Percentiles rank a stretch among this genome's conserved stretches.
These are phyloP conservation scores for Hypomontagnella monticulosa DNA, from an alignment of 495 filamentous ascomycete genomes.

Conservation along the genomic window DNA sequence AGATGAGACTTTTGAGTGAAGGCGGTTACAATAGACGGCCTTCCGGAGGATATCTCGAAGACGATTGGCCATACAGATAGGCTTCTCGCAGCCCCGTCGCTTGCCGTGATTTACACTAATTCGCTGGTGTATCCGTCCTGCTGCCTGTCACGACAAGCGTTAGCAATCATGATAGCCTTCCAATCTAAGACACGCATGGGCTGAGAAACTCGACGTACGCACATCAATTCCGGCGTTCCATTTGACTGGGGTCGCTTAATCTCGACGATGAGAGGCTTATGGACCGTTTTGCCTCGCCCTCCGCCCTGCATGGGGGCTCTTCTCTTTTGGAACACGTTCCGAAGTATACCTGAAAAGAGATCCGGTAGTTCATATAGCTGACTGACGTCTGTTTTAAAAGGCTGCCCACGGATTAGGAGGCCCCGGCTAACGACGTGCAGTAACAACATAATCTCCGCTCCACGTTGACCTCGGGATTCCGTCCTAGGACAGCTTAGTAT, in stretches of 20 bases:
- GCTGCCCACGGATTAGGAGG: conserved; percentile 32
- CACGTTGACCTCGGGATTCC: conserved; percentile 16
- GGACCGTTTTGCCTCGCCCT: conserved; percentile 20
- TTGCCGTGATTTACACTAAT: conserved; percentile 38
- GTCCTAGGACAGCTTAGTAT: conserved; percentile 12
- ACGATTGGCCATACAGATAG: conserved; percentile 38
- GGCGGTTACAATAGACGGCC: conserved; percentile 25
- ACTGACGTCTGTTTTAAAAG: conserved; percentile 32
- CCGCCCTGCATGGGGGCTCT: conserved; percentile 19
- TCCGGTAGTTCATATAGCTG: conserved; percentile 3
- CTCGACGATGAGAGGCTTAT: conserved; percentile 32
- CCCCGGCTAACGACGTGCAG: conserved; percentile 26
- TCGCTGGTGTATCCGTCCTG: conserved; percentile 30
- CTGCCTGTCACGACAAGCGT: conserved; percentile 22
- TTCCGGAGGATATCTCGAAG: conserved; percentile 24
- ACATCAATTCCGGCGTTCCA: conserved; percentile 19
- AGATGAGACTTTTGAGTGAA: conserved; percentile 5
- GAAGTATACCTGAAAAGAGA: conserved; percentile 10
- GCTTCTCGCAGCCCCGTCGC: conserved; percentile 41
- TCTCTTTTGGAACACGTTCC: conserved; percentile 20
- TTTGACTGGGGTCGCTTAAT: conserved; percentile 37
- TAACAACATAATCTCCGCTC: conserved; percentile 24
- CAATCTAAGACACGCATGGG: conserved; percentile 35
- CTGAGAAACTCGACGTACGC: conserved; percentile 33
- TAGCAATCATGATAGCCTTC: conserved; percentile 20